These are phyloP conservation scores for Blastobotrys muscicola DNA, from an alignment of 805 yeast genomes.

Conservation along the genomic window DNA sequence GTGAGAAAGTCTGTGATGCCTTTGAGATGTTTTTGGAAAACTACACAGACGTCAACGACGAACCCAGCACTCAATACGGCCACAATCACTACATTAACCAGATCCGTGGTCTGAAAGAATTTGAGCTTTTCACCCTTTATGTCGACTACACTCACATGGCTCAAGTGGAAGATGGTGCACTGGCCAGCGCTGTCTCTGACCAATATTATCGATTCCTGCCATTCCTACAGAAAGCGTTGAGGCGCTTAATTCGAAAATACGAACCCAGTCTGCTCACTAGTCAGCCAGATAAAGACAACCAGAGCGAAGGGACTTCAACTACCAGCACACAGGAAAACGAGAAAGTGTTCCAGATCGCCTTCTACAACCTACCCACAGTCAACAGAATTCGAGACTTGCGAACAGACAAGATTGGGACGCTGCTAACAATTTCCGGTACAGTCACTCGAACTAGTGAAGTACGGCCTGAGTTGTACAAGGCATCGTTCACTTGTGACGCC, in stretches of 20 bases:
- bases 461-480: slow-evolving; percentile 84
- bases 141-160: slow-evolving; percentile 76
- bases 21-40: slow-evolving; percentile 77
- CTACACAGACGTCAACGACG: slow-evolving; percentile 38
- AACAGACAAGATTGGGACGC: slow-evolving; percentile 79
- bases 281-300: slow-evolving; percentile 24
- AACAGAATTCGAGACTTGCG: slow-evolving; percentile 83
- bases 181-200: slow-evolving; percentile 81
- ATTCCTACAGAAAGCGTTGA: slow-evolving; percentile 64
- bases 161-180: slow-evolving; percentile 62
- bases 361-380: slow-evolving; percentile 73
- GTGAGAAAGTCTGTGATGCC: slow-evolving; percentile 86
- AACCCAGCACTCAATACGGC: slow-evolving; percentile 26
- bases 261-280: slow-evolving; percentile 56
- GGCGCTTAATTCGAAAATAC: slow-evolving; percentile 58
- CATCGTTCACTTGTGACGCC: slow-evolving; percentile 78
- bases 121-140: slow-evolving; percentile 68
- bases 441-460: slow-evolving; percentile 95
- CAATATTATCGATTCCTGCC: slow-evolving; percentile 92
- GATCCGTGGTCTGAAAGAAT: slow-evolving; percentile 67
- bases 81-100: slow-evolving; percentile 68
- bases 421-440: slow-evolving; percentile 83
- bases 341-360: slow-evolving; percentile 79
- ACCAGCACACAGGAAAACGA: slow-evolving; percentile 41
- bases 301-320: slow-evolving; percentile 16